phyloP scores from a whole-genome alignment of 768 basidiomycete species.

The Nidularia pulvinata region DNA sequence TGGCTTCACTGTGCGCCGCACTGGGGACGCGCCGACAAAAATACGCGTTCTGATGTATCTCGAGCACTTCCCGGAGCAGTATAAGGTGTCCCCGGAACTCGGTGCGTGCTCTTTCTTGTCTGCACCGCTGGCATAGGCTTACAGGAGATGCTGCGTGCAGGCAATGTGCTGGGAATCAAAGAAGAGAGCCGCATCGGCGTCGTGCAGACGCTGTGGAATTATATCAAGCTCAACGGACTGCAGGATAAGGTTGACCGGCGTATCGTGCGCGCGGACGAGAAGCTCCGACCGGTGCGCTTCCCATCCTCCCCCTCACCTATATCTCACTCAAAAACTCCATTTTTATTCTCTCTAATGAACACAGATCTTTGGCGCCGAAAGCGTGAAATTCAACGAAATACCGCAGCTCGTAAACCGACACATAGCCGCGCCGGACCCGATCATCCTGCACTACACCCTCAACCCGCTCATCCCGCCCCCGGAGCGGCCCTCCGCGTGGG shows the following conservation, averaged over 20 bases:
- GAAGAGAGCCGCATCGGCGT: conserved; percentile 85
- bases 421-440: conserved; percentile 75
- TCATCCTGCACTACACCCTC: conserved; percentile 76
- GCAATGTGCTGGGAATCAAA: conserved; percentile 70
- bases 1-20: conserved; percentile 83
- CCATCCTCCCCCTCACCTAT: too few species aligned
- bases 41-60: conserved; percentile 85
- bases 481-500: conserved; percentile 78
- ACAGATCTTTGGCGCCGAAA: conserved; percentile 74
- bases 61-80: conserved; percentile 87
- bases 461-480: conserved; percentile 63
- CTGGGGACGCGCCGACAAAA: conserved; percentile 78
- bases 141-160: conserved; percentile 25
- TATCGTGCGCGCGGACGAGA: conserved; percentile 67
- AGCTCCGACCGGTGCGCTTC: conserved; percentile 61
- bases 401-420: conserved; percentile 86
- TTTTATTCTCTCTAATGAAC: background rate
- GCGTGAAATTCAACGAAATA: conserved; percentile 73
- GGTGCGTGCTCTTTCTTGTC: conserved; percentile 35
- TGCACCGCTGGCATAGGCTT: too few species aligned
- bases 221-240: conserved; percentile 81
- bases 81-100: conserved; percentile 76
- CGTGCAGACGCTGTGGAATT: conserved; percentile 88
- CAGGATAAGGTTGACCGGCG: conserved; percentile 84
- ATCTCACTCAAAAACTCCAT: too few species aligned